Conservation (phyloP, 768 basidiomycete genomes). For the Pholiota molesta region DNA sequence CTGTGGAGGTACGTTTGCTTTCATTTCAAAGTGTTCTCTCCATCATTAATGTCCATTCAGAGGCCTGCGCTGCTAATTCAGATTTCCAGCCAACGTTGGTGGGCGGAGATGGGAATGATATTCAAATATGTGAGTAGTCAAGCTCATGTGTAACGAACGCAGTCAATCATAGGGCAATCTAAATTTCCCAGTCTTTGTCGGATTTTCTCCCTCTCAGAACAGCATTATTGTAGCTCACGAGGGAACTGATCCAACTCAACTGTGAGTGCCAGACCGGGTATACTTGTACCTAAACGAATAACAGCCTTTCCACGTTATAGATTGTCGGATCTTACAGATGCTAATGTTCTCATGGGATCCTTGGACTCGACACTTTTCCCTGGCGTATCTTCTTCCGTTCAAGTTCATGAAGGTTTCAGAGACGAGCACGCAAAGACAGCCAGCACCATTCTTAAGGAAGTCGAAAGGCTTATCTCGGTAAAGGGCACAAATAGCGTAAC, state of each 20-base stretch:
- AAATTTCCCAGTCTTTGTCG: conserved; percentile 49
- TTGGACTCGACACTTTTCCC: conserved; percentile 53
- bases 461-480: conserved; percentile 39
- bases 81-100: conserved; percentile 10
- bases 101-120: conserved; percentile 7
- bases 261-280: conserved; percentile 38
- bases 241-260: conserved; percentile 58
- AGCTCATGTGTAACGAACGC: not conserved
- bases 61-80: conserved; percentile 9
- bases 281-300: not conserved
- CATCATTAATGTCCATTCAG: not conserved
- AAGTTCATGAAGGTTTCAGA: conserved; percentile 54
- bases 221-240: conserved; percentile 64
- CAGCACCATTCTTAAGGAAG: conserved; percentile 40
- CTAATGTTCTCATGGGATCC: conserved; percentile 36
- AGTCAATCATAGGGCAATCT: not conserved
- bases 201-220: conserved; percentile 53
- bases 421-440: conserved; percentile 44
- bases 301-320: conserved; percentile 24
- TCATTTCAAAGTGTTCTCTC: not conserved
- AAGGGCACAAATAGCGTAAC: conserved; percentile 24
- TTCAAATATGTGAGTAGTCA: conserved; percentile 9
- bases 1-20: conserved; percentile 3
- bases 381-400: conserved; percentile 41
- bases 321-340: conserved; percentile 50